A percentile compares a stretch with the other conserved stretches of the same genome.
phyloP scores from a whole-genome alignment of 2,329 filamentous ascomycete species.

The Trichoderma sp. region DNA sequence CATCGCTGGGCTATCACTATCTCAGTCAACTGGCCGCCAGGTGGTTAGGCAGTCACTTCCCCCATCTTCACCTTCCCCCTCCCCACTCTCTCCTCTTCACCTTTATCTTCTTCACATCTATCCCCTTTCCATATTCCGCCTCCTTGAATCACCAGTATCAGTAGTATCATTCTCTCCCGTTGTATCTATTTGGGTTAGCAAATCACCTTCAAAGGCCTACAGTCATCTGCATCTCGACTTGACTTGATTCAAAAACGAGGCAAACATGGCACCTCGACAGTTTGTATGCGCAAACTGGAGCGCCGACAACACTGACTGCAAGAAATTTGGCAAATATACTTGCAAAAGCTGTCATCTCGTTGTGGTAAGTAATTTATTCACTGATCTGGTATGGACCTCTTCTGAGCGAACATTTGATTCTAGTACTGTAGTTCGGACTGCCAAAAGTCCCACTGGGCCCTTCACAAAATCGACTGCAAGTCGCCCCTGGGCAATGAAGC shows the following conservation, averaged over 20 bases:
- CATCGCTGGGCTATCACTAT: background rate
- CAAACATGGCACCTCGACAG: background rate
- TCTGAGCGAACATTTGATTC: background rate
- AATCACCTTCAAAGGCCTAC: background rate
- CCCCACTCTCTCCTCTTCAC: background rate
- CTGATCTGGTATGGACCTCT: background rate
- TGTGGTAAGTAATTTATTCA: background rate
- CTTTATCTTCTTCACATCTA: background rate
- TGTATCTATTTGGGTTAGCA: background rate
- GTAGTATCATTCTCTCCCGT: background rate
- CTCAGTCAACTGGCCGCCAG: background rate
- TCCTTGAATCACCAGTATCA: background rate
- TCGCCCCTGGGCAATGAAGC: background rate
- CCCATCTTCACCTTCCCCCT: background rate
- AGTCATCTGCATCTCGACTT: background rate
- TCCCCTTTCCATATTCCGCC: background rate
- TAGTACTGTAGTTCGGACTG: slow-evolving; percentile 8
- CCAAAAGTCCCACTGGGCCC: background rate
- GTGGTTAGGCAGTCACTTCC: background rate
- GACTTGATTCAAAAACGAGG: accelerated
- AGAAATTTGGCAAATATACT: background rate
- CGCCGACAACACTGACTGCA: background rate
- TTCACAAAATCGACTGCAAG: background rate
- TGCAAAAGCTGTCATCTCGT: background rate
- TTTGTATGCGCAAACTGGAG: background rate